Percentiles rank a stretch among this genome's conserved stretches.
phyloP scores from a whole-genome alignment of 2,329 filamentous ascomycete genomes.

The Reticulascus tulasneorum region DNA sequence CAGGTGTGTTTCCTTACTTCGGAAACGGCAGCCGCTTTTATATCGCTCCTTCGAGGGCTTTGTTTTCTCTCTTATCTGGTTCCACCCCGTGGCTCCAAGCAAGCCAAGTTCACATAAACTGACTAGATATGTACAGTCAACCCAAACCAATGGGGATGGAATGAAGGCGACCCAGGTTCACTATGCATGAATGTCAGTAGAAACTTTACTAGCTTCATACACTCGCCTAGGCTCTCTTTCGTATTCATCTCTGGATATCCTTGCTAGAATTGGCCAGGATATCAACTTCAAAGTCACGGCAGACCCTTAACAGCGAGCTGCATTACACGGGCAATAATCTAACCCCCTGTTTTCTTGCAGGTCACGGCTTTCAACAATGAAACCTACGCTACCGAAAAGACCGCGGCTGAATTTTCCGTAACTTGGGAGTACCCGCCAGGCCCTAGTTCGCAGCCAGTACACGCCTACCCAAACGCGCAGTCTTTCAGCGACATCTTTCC shows the following conservation, averaged over 20 bases:
- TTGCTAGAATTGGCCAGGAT: too few relatives aligned
- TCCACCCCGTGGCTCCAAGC: too few relatives aligned
- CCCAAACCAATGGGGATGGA: slow-evolving; percentile 52
- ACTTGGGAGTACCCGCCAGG: slow-evolving; percentile 49
- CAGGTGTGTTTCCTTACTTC: slow-evolving; percentile 31
- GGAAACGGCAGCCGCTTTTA: too few relatives aligned
- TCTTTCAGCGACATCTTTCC: slow-evolving; percentile 41
- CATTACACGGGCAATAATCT: too few relatives aligned
- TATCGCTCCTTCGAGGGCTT: too few relatives aligned
- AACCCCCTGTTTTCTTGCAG: too few relatives aligned
- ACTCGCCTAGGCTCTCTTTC: slow-evolving; percentile 1
- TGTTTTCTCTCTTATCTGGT: too few relatives aligned
- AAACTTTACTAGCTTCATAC: too few relatives aligned
- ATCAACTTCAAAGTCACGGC: too few relatives aligned
- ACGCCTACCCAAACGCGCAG: slow-evolving; percentile 52
- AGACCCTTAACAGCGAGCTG: not conserved
- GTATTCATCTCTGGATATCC: too few relatives aligned
- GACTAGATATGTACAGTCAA: slow-evolving; percentile 49
- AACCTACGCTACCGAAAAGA: slow-evolving; percentile 41
- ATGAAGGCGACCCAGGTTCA: slow-evolving; percentile 29
- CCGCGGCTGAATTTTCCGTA: slow-evolving; percentile 46
- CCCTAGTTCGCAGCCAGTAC: slow-evolving; percentile 40
- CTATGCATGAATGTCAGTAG: slow-evolving; percentile 51
- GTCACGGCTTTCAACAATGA: slow-evolving; percentile 46
- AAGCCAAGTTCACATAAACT: too few relatives aligned